Base-by-base conservation (phyloP, 2,329 filamentous ascomycete genomes). In the Pseudogymnoascus sp. region DNA sequence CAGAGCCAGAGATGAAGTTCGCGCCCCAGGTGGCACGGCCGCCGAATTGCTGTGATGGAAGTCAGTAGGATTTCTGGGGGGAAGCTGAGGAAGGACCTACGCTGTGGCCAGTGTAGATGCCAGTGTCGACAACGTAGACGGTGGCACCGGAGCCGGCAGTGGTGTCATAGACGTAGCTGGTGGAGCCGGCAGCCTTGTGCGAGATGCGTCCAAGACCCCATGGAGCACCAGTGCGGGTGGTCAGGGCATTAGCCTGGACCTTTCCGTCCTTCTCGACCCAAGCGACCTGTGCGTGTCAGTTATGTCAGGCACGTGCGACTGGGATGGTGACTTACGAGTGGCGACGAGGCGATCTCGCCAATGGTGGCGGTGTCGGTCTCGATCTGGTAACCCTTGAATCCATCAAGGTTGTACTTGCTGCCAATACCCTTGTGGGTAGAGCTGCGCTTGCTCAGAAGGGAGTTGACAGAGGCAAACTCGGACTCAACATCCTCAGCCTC, bases 391-490 rank as follows among this genome's bases (percentile, higher is more conserved):
- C 70, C 70, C 55, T 68, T 67, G 31, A 71, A 65, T n/a, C 55
- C 48, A 5, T 44, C 48, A 36, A 71, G 66, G 12, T 67, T 62
- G 41, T 67, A 72, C 1, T 63, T 69, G 7, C 67, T 68, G 60
- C 66, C 68, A 61, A 72, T 65, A 15, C 66, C 66, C 55, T 21
- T 13, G 38, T 39, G 27, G 10, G 10, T 39, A 58, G 84, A 67
- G 71, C 85, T 85, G 67, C 83, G 81, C 74, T 82, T 85, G 71
- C 80, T 75, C 62, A 87, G 72, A 51, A 79, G 72, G 41, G 76
- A 70, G 62, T 75, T 77, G 68, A 85, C 77, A 62, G 73, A 75
- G 35, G 75, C 72, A 69, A 83, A 74, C 71, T 84, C 81, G 59
- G 77, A 74, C 36, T 75, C 72, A 68, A 87, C 79, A 36, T 75